Conservation (phyloP, 2,329 filamentous ascomycete species). For the Diaporthe eres region DNA sequence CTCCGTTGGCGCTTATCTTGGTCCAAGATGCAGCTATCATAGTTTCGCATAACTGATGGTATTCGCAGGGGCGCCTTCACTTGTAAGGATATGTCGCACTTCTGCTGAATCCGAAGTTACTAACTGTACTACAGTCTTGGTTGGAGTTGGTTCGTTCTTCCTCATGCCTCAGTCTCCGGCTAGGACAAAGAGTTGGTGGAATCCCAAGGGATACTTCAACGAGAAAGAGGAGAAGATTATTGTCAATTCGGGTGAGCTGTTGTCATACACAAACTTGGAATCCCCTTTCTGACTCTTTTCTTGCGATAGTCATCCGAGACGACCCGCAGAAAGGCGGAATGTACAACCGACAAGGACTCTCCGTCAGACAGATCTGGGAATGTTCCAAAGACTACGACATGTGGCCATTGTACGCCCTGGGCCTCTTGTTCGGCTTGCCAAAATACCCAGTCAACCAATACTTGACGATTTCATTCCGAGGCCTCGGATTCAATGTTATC, state of each 20-base stretch:
- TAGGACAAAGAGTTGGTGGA: constrained; percentile 38
- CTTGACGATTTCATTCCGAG: constrained; percentile 65
- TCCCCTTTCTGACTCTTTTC: neutral
- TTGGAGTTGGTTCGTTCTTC: constrained; percentile 34
- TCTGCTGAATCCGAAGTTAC: constrained; percentile 49
- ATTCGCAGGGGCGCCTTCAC: constrained; percentile 2
- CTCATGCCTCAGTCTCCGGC: constrained; percentile 28
- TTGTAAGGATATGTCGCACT: neutral
- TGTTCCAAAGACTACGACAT: constrained; percentile 57
- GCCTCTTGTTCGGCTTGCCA: constrained; percentile 62
- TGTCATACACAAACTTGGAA: neutral
- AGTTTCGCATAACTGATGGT: neutral
- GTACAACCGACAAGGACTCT: constrained; percentile 68
- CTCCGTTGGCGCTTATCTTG: too few species aligned
- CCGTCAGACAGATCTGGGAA: constrained; percentile 42
- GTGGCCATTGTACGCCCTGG: constrained; percentile 68
- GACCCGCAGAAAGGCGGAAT: constrained; percentile 68
- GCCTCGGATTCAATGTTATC: constrained; percentile 65
- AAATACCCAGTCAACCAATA: constrained; percentile 60
- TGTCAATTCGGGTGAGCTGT: constrained; percentile 56
- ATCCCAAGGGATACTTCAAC: constrained; percentile 31
- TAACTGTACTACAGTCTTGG: constrained; percentile 54
- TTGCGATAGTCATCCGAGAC: constrained; percentile 59
- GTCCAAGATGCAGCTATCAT: neutral
- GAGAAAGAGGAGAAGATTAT: constrained; percentile 64